phyloP scores from a whole-genome alignment of 2,329 filamentous ascomycete species.

The Seiridium unicorne region DNA sequence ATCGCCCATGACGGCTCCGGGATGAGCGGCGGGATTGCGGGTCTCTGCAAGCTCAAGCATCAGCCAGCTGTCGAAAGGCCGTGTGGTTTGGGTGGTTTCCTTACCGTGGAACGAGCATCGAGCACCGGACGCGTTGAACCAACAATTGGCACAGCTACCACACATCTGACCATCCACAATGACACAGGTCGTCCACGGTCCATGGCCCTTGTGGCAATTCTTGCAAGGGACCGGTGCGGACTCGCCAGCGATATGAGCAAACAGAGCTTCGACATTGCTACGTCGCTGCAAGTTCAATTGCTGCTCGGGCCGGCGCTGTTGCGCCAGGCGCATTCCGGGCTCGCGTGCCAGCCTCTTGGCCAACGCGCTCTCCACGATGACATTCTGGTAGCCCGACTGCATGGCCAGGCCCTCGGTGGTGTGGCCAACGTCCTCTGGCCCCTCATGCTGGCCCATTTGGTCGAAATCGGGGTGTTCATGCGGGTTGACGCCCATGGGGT shows the following conservation, averaged over 20 bases:
- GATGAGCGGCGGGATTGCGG: constrained; percentile 38
- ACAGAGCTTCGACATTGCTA: constrained; percentile 59
- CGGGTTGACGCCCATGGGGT: constrained; percentile 23
- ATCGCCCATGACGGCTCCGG: constrained; percentile 26
- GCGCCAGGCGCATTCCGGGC: constrained; percentile 45
- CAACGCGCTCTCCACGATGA: constrained; percentile 52
- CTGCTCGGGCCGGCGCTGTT: constrained; percentile 54
- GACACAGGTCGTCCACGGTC: constrained; percentile 58
- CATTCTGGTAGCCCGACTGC: constrained; percentile 43
- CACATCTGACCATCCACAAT: constrained; percentile 60
- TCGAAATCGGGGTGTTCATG: constrained; percentile 27
- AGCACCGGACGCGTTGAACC: constrained; percentile 61
- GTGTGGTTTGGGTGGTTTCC: constrained; percentile 15
- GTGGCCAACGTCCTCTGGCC: constrained; percentile 18
- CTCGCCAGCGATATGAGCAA: constrained; percentile 55
- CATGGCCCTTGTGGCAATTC: constrained; percentile 60
- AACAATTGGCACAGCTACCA: constrained; percentile 61
- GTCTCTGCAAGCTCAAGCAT: constrained; percentile 33
- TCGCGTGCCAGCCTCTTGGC: constrained; percentile 53
- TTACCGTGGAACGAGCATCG: constrained; percentile 60
- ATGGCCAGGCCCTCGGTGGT: constrained; percentile 47
- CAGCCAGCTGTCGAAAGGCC: constrained; percentile 1
- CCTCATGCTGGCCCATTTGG: constrained; percentile 12
- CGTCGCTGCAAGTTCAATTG: constrained; percentile 54
- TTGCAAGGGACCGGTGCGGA: constrained; percentile 50